Percentiles rank a stretch among this genome's conserved stretches.
Evolutionary conservation across 2,329 filamentous ascomycete genomes (phyloP).

Genomic region (Arthrobotrys conoides): DNA sequence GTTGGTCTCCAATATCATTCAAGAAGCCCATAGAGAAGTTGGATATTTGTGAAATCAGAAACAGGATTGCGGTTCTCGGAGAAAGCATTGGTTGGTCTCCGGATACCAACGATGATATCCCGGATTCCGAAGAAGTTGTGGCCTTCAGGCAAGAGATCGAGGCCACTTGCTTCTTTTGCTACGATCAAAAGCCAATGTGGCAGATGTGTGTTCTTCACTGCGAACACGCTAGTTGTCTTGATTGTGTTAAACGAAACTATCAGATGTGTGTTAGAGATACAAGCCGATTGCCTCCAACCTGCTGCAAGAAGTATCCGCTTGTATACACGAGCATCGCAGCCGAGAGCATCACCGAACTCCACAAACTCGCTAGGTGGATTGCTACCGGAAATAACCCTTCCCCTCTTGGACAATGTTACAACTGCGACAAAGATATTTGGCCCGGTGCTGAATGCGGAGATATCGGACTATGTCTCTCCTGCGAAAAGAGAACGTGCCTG

Average conservation of each 20-base stretch:
- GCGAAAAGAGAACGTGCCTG: constrained; percentile 36
- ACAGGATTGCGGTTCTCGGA: constrained; percentile 46
- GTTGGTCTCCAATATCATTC: constrained; percentile 34
- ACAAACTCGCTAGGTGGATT: constrained; percentile 39
- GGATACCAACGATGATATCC: not conserved
- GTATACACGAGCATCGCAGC: constrained; percentile 39
- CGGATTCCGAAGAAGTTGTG: constrained; percentile 6
- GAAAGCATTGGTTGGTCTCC: constrained; percentile 54
- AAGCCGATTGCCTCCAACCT: constrained; percentile 34
- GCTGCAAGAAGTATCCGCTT: constrained; percentile 31
- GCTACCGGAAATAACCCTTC: constrained; percentile 19
- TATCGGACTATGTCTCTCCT: constrained; percentile 35
- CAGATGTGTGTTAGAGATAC: constrained; percentile 51
- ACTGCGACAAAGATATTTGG: constrained; percentile 35
- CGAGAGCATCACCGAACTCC: constrained; percentile 22
- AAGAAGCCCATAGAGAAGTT: not conserved
- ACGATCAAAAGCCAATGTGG: constrained; percentile 39
- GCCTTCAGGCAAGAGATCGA: constrained; percentile 29
- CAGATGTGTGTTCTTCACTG: constrained; percentile 43
- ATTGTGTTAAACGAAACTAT: constrained; percentile 41
- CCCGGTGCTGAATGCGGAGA: constrained; percentile 14
- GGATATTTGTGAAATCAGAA: constrained; percentile 14
- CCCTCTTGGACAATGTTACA: constrained; percentile 24
- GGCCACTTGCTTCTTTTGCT: constrained; percentile 48
- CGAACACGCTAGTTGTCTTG: constrained; percentile 30